These are phyloP conservation scores for Rhizomucor miehei DNA, from an alignment of 371 early-diverging fungal genomes.

Conservation along the genomic window DNA sequence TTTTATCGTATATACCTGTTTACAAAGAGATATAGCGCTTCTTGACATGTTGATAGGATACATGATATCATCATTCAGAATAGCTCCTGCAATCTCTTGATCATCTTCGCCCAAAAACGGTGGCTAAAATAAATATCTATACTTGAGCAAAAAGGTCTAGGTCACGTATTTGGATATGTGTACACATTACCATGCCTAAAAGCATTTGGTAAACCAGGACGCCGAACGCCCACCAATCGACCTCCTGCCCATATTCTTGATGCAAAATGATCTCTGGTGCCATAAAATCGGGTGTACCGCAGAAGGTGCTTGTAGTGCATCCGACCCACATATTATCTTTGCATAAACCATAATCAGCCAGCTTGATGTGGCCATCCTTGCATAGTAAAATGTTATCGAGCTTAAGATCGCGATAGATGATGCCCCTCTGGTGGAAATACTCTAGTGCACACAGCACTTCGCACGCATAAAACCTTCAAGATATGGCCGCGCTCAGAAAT, in stretches of 20 bases:
- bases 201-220: conserved; percentile 98
- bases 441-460: conserved; percentile 96
- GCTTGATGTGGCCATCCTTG: conserved; percentile 94
- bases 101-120: conserved; percentile 96
- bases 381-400: conserved; percentile 97
- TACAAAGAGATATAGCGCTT: conserved; percentile 84
- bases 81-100: conserved; percentile 94
- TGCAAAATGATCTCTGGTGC: conserved; percentile 97
- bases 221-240: conserved; percentile 99
- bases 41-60: conserved; percentile 89
- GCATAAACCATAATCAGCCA: conserved; percentile 99
- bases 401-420: conserved; percentile 98
- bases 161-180: too few relatives aligned
- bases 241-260: conserved; percentile 87
- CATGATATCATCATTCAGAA: conserved; percentile 87
- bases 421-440: conserved; percentile 91
- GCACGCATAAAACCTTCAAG: conserved; percentile 85
- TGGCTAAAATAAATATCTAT: conserved; percentile 32
- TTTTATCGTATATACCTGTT: conserved; percentile 46
- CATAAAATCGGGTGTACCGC: conserved; percentile 99
- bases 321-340: conserved; percentile 91
- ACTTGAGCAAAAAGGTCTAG: background rate
- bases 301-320: conserved; percentile 86
- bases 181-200: conserved; percentile 59
- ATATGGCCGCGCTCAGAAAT: too few relatives aligned